Evolutionary conservation across 331 rosid genomes (phyloP).

Genomic region (Dryas integrifolia): DNA sequence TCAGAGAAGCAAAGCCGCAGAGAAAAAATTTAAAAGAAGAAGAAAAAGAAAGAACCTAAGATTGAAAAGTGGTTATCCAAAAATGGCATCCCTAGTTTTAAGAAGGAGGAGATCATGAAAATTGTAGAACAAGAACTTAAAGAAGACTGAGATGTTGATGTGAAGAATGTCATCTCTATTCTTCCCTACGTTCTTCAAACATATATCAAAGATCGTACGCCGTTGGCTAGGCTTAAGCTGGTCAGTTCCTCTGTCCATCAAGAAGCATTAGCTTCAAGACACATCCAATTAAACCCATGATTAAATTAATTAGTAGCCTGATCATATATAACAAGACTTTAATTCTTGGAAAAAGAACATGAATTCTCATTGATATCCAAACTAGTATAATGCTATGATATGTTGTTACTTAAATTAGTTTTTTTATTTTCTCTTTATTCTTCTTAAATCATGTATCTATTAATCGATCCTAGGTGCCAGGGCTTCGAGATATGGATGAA

Average conservation of each 20-base stretch:
- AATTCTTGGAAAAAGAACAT: too few relatives aligned
- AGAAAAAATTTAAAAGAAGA: background rate
- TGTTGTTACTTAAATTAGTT: too few relatives aligned
- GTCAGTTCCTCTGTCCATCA: background rate
- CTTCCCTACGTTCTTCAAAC: background rate
- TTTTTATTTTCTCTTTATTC: too few relatives aligned
- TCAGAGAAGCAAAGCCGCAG: background rate
- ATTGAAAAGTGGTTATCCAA: background rate
- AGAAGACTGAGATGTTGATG: background rate
- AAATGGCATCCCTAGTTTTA: background rate
- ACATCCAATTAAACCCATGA: background rate
- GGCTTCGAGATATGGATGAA: too few relatives aligned
- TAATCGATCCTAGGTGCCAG: too few relatives aligned
- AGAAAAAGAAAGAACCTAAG: background rate
- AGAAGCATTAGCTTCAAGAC: too few relatives aligned
- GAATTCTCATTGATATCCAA: too few relatives aligned
- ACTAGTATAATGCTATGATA: too few relatives aligned
- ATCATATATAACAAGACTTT: too few relatives aligned
- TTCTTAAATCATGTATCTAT: too few relatives aligned
- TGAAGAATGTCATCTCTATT: background rate
- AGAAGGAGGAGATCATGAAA: background rate
- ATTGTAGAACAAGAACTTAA: background rate
- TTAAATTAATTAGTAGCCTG: background rate
- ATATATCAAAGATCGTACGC: background rate
- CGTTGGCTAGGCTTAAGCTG: background rate